Evolutionary conservation across 129 eudicot genomes (phyloP).

Genomic region (Lonicera japonica): DNA sequence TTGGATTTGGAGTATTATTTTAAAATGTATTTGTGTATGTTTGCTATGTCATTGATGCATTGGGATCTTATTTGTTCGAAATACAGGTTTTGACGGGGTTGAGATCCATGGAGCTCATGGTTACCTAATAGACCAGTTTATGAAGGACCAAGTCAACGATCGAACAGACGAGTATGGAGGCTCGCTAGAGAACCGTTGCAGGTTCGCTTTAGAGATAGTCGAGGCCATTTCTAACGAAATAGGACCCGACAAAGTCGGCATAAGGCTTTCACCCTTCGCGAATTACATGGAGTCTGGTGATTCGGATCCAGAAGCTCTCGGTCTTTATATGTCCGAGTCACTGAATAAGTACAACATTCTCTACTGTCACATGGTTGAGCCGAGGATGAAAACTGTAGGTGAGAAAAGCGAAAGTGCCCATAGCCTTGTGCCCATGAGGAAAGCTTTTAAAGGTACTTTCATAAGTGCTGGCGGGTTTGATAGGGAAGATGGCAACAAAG

Average conservation of each 20-base stretch:
- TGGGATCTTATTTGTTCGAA: background rate
- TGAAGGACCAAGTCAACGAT: slow-evolving; percentile 25
- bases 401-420: background rate
- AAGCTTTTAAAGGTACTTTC: slow-evolving; percentile 8
- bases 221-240: slow-evolving; percentile 16
- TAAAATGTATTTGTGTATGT: too few species aligned
- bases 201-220: slow-evolving; percentile 13
- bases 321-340: slow-evolving; percentile 11
- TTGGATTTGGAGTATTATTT: too few species aligned
- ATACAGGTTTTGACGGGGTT: slow-evolving; percentile 25
- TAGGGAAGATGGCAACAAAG: slow-evolving; percentile 11
- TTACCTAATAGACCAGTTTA: slow-evolving; percentile 28
- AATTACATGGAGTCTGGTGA: slow-evolving; percentile 19
- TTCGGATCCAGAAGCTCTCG: slow-evolving; percentile 23
- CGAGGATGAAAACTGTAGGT: slow-evolving; percentile 11
- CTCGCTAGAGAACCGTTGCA: slow-evolving; percentile 23
- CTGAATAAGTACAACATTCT: slow-evolving; percentile 12
- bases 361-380: slow-evolving; percentile 20
- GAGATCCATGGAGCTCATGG: slow-evolving; percentile 31
- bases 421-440: slow-evolving; percentile 13
- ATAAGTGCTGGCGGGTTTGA: slow-evolving; percentile 10
- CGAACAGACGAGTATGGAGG: slow-evolving; percentile 28
- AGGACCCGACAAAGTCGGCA: slow-evolving; percentile 21
- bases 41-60: background rate
- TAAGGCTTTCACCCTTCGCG: slow-evolving; percentile 22